Evolutionary conservation across 2,329 filamentous ascomycete genomes (phyloP).

Genomic region (Chaetomiaceae sp.): DNA sequence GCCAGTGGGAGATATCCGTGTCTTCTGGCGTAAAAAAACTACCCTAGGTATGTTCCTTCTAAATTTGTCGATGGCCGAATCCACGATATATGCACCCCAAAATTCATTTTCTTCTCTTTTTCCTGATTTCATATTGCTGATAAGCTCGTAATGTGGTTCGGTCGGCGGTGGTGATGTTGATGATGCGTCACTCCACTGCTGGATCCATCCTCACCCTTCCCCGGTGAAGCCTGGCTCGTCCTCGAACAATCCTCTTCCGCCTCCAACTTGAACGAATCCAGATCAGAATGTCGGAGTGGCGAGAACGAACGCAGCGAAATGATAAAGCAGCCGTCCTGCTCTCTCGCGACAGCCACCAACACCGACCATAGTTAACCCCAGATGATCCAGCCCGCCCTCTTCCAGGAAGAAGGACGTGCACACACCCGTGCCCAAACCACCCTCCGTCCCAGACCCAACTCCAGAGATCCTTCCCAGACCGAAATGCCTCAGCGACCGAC

Average conservation of each 20-base stretch:
- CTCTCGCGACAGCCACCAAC: not conserved
- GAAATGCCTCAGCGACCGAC: conserved; percentile 15
- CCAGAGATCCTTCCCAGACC: not conserved
- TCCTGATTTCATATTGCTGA: not conserved
- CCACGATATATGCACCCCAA: conserved; percentile 12
- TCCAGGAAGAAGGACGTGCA: not conserved
- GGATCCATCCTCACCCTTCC: too few relatives aligned
- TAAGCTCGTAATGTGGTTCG: not conserved
- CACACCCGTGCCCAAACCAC: not conserved
- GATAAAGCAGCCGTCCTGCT: too few relatives aligned
- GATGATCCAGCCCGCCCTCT: not conserved
- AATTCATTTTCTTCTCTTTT: conserved; percentile 2
- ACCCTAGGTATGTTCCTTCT: conserved; percentile 2
- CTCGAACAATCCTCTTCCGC: too few relatives aligned
- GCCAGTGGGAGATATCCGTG: conserved; percentile 9
- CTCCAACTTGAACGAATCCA: not conserved
- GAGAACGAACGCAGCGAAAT: too few relatives aligned
- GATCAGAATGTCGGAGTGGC: too few relatives aligned
- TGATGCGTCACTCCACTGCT: too few relatives aligned
- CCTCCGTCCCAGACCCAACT: not conserved
- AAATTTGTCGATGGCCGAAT: conserved; percentile 11
- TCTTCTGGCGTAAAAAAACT: conserved; percentile 7
- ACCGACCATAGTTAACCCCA: too few relatives aligned
- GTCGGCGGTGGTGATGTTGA: not conserved
- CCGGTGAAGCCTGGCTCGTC: too few relatives aligned